Evolutionary conservation across 441 rosid genomes (phyloP).

Genomic region (Populus hybrid): DNA sequence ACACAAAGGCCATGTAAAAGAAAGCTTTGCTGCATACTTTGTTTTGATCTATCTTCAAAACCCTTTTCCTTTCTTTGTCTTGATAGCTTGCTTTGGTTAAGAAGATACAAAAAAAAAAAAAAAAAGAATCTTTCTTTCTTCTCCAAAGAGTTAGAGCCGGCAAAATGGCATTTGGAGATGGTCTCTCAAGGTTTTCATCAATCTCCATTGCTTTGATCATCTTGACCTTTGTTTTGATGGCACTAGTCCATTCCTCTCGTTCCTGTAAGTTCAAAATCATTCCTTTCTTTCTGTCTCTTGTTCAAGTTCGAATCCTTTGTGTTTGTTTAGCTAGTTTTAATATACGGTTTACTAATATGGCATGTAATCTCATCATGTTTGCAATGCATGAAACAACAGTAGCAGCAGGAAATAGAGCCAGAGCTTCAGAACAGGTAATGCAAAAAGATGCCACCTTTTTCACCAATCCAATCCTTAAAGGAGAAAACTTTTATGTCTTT

Average conservation of each 20-base stretch:
- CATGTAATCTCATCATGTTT: conserved; percentile 16
- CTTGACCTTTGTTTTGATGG: conserved; percentile 15
- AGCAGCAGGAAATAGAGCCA: conserved; percentile 7
- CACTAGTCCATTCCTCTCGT: conserved; percentile 26
- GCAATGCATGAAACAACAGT: conserved; percentile 9
- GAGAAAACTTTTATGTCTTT: neutral
- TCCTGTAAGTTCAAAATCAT: conserved; percentile 1
- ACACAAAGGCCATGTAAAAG: no score
- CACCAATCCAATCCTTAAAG: neutral
- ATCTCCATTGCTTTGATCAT: conserved; percentile 15
- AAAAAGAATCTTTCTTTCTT: no score
- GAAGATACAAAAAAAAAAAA: neutral
- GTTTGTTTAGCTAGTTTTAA: neutral
- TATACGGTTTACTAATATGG: neutral
- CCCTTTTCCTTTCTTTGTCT: neutral
- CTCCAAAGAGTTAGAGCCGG: no score
- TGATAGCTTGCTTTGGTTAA: neutral
- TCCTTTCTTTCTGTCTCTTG: neutral
- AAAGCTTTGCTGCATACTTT: neutral
- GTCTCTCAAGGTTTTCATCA: conserved; percentile 14
- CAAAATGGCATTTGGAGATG: conserved; percentile 21
- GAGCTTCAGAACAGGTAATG: conserved; percentile 18
- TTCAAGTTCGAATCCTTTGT: conserved; percentile 13
- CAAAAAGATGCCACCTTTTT: neutral
- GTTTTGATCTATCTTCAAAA: neutral